These are phyloP conservation scores for Wickerhamomyces chaumierensis DNA, from an alignment of 805 yeast species.

Conservation along the genomic window DNA sequence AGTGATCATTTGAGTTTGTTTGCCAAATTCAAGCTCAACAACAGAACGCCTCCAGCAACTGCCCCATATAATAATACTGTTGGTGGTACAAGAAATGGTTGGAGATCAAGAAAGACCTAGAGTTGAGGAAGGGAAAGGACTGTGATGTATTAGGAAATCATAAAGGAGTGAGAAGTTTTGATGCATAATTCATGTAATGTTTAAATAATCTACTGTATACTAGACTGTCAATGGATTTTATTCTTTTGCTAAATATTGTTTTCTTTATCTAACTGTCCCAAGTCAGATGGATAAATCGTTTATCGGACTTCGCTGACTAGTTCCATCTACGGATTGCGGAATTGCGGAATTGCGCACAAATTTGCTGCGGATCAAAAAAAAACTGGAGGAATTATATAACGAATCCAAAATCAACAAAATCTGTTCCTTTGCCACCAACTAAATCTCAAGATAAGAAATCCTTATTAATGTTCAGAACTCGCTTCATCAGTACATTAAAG, in stretches of 20 bases:
- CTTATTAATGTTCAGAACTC: neutral
- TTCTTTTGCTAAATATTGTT: no score
- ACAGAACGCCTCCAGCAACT: slow-evolving; percentile 16
- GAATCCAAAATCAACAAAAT: neutral
- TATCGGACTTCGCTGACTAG: neutral
- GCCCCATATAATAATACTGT: no score
- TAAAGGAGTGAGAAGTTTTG: no score
- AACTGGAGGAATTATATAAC: no score
- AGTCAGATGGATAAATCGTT: neutral
- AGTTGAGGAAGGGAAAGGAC: no score
- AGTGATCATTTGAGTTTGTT: slow-evolving; percentile 91
- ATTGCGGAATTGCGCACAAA: neutral
- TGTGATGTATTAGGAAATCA: no score
- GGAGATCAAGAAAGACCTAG: neutral
- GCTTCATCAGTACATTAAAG: neutral
- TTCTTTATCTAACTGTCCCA: no score
- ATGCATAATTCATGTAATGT: no score
- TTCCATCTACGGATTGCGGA: neutral
- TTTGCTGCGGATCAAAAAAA: no score
- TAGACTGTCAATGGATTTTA: neutral
- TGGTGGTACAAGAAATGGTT: neutral
- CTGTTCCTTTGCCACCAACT: neutral
- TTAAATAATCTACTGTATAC: neutral
- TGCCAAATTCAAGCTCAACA: slow-evolving; percentile 40
- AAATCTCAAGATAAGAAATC: no score